A percentile compares a stretch with the other conserved stretches of the same genome.
These are phyloP conservation scores for Metschnikowia continentalis DNA, from an alignment of 805 yeast species.

Conservation along the genomic window DNA sequence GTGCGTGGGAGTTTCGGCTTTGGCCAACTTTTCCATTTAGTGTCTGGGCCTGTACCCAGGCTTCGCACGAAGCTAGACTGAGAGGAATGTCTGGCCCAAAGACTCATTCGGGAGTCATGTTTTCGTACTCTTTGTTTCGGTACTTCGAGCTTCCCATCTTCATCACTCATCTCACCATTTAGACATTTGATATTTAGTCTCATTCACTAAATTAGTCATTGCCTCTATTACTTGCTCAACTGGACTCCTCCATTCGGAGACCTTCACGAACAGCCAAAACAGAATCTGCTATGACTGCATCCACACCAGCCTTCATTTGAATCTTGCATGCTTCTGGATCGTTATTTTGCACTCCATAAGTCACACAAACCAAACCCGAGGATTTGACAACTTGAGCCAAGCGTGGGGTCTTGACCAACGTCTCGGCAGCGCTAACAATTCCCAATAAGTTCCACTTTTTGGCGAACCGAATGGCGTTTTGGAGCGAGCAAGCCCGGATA, in stretches of 20 bases:
- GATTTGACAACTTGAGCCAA: conserved; percentile 88
- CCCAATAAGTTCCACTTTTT: conserved; percentile 89
- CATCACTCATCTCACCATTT: too few species aligned
- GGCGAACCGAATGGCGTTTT: conserved; percentile 87
- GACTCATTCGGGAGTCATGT: too few species aligned
- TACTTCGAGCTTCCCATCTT: too few species aligned
- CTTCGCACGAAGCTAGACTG: too few species aligned
- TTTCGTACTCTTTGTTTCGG: too few species aligned
- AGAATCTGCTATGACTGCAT: conserved; percentile 96
- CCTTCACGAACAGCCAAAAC: conserved; percentile 91
- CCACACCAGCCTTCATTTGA: conserved; percentile 92
- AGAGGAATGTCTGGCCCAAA: too few species aligned
- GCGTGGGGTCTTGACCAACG: conserved; percentile 85
- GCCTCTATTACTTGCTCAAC: not conserved
- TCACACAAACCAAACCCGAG: conserved; percentile 86
- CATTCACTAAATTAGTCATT: too few species aligned
- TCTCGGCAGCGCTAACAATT: conserved; percentile 82
- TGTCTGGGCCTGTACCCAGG: too few species aligned
- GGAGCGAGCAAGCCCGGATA: conserved; percentile 79
- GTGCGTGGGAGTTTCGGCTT: too few species aligned
- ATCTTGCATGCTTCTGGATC: conserved; percentile 76
- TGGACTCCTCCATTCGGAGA: conserved; percentile 34
- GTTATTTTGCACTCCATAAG: conserved; percentile 83
- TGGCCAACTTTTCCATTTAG: too few species aligned
- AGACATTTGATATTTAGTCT: too few species aligned